These are phyloP conservation scores for Cercospora sp. DNA, from an alignment of 2,329 filamentous ascomycete genomes.

Conservation along the genomic window DNA sequence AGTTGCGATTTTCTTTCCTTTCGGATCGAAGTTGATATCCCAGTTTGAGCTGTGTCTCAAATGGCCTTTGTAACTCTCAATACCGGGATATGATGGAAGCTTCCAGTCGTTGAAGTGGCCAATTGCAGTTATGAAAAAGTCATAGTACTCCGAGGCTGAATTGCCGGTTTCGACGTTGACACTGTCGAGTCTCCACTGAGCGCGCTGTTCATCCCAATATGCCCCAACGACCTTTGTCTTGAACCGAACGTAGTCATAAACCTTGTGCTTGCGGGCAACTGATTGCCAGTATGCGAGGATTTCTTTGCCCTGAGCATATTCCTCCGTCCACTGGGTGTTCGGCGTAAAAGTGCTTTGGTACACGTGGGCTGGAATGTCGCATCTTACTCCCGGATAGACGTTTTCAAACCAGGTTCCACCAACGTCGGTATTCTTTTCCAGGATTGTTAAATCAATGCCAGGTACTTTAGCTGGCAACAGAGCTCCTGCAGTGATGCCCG, in stretches of 20 bases:
- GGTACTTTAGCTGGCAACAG: slow-evolving; percentile 69
- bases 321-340: slow-evolving; percentile 67
- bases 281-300: slow-evolving; percentile 67
- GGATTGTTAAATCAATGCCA: slow-evolving; percentile 63
- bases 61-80: slow-evolving; percentile 37
- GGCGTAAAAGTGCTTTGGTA: slow-evolving; percentile 69
- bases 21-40: slow-evolving; percentile 38
- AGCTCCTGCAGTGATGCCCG: slow-evolving; percentile 64
- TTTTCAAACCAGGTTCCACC: slow-evolving; percentile 51
- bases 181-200: slow-evolving; percentile 60
- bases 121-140: slow-evolving; percentile 64
- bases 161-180: slow-evolving; percentile 38
- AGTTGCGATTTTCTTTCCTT: slow-evolving; percentile 43
- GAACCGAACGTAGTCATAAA: slow-evolving; percentile 60
- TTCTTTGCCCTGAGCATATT: slow-evolving; percentile 65
- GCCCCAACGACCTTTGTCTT: slow-evolving; percentile 57
- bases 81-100: slow-evolving; percentile 57
- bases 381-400: slow-evolving; percentile 43
- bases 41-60: slow-evolving; percentile 44
- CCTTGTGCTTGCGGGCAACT: slow-evolving; percentile 62
- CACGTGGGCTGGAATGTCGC: slow-evolving; percentile 68
- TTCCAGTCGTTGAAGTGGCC: slow-evolving; percentile 67
- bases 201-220: slow-evolving; percentile 55
- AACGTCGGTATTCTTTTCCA: slow-evolving; percentile 67
- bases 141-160: slow-evolving; percentile 48